Percentiles rank a stretch among this genome's conserved stretches.
Evolutionary conservation across 2,329 filamentous ascomycete genomes (phyloP).

Genomic region (Dothideomycetidae sp.): DNA sequence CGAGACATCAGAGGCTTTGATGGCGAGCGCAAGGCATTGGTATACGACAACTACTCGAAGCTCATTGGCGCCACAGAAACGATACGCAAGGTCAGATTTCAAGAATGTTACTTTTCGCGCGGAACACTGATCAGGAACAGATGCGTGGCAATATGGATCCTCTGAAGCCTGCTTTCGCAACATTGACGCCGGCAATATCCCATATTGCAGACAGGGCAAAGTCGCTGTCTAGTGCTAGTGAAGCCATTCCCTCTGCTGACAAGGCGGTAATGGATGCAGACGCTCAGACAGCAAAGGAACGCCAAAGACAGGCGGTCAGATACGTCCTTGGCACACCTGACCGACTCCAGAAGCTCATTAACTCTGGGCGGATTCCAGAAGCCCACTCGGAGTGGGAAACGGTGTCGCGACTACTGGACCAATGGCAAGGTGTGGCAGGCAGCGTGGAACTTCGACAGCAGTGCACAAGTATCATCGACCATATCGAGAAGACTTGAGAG

Average conservation of each 20-base stretch:
- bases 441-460: constrained; percentile 26
- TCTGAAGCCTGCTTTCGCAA: constrained; percentile 57
- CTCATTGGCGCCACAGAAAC: constrained; percentile 93
- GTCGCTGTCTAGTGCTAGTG: constrained; percentile 27
- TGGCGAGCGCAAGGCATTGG: constrained; percentile 88
- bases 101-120: too few species aligned
- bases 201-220: constrained; percentile 53
- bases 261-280: background rate
- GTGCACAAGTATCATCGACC: constrained; percentile 20
- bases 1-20: constrained; percentile 77
- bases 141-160: constrained; percentile 76
- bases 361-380: constrained; percentile 45
- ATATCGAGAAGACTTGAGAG: background rate
- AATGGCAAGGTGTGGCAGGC: constrained; percentile 31
- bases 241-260: constrained; percentile 11
- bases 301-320: constrained; percentile 42
- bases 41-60: constrained; percentile 98
- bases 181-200: constrained; percentile 56
- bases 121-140: too few species aligned
- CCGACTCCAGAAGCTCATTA: constrained; percentile 43
- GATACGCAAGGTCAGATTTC: constrained; percentile 53
- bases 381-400: constrained; percentile 40
- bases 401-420: constrained; percentile 26
- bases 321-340: constrained; percentile 50
- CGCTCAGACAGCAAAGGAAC: constrained; percentile 26